phyloP scores from a whole-genome alignment of 2,329 filamentous ascomycete species.

The Scleromitrula shiraiana region DNA sequence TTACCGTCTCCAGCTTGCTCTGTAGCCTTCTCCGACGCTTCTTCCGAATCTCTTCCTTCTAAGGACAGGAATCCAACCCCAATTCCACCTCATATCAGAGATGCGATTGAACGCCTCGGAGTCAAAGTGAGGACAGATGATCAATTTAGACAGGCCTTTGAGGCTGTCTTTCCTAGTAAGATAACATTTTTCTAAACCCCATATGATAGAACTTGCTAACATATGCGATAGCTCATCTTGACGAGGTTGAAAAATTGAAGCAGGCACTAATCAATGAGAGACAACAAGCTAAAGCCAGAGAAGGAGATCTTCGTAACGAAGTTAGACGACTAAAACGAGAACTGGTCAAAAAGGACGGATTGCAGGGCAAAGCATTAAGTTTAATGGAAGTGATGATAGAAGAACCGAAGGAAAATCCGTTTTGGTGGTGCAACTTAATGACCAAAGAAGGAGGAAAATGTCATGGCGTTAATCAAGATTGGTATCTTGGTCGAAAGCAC shows the following conservation, averaged over 20 bases:
- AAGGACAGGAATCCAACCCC: background rate
- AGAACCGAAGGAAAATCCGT: background rate
- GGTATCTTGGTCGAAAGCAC: background rate
- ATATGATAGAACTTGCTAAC: background rate
- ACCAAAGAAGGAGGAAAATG: background rate
- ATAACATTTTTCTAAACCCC: background rate
- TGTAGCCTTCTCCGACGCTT: too few species aligned
- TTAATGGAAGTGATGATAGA: too few species aligned
- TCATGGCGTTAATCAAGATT: slow-evolving; percentile 2
- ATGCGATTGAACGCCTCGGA: slow-evolving; percentile 2
- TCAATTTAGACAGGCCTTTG: slow-evolving; percentile 1
- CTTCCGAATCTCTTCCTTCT: too few species aligned
- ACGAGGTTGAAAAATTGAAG: slow-evolving; percentile 3
- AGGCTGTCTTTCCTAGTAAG: slow-evolving; percentile 4
- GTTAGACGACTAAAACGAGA: background rate
- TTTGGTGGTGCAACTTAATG: background rate
- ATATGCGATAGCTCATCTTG: background rate
- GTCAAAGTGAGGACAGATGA: background rate
- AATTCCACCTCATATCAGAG: slow-evolving; percentile 2
- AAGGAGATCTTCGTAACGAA: slow-evolving; percentile 55
- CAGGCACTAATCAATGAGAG: background rate
- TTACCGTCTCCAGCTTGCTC: too few species aligned
- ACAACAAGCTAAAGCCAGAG: background rate
- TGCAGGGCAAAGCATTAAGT: slow-evolving; percentile 1
- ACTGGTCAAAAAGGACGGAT: background rate